phyloP scores from a whole-genome alignment of 129 eudicot genomes.

The Lactuca saligna region DNA sequence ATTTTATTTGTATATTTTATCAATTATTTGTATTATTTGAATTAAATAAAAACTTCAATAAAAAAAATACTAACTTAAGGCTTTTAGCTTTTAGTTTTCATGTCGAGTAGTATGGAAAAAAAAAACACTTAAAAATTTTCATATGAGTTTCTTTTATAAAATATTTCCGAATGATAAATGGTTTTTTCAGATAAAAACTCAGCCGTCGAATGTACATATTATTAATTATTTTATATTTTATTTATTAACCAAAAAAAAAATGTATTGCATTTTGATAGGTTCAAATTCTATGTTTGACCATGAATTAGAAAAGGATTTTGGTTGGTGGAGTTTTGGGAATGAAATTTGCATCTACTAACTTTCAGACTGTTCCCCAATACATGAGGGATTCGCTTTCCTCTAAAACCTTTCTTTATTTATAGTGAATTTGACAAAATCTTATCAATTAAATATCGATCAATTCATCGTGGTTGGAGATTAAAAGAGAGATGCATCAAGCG shows the following conservation, averaged over 20 bases:
- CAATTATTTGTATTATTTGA: too few species aligned
- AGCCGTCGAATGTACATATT: too few species aligned
- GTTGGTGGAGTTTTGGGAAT: conserved; percentile 32
- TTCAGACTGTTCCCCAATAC: conserved; percentile 33
- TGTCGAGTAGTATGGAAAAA: too few species aligned
- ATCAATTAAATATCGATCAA: conserved; percentile 11
- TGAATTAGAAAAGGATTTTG: conserved; percentile 21
- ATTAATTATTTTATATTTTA: too few species aligned
- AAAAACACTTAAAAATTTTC: too few species aligned
- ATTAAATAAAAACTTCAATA: too few species aligned
- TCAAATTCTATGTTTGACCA: conserved; percentile 32
- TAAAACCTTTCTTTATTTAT: conserved; percentile 27
- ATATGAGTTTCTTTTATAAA: too few species aligned
- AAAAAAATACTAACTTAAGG: too few species aligned
- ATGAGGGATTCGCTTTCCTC: conserved; percentile 38
- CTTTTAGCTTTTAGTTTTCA: too few species aligned
- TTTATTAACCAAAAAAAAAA: background rate
- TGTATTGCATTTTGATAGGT: conserved; percentile 19
- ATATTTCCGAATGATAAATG: too few species aligned
- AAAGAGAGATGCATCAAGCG: background rate
- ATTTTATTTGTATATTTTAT: too few species aligned
- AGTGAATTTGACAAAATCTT: conserved; percentile 21
- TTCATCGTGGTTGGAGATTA: conserved; percentile 4
- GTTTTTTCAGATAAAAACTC: too few species aligned
- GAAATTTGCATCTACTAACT: conserved; percentile 30